Base-by-base conservation (phyloP, 2,329 filamentous ascomycete species). In the Cordyceps cicadae region DNA sequence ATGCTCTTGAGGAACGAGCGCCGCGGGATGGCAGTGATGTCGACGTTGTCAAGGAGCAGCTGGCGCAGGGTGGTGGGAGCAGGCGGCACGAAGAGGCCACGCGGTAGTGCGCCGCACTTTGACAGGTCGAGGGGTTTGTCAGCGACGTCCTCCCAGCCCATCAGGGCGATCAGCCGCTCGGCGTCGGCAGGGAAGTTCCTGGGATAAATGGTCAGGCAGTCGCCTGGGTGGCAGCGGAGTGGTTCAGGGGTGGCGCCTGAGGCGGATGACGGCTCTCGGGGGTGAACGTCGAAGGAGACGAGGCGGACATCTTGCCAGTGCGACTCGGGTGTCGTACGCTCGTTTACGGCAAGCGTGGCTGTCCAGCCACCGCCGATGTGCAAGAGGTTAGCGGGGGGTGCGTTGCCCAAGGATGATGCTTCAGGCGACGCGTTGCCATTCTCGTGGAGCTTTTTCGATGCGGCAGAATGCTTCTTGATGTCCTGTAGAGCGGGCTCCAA, bases 271-370 rank as follows among this genome's bases (percentile, higher is more conserved):
- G 17, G n/a, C 5, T n/a, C n/a, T 11, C n/a, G 43, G 41, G 39
- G 15, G 8, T 34, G 49, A 5, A 84, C 66, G 9, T 76, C 78
- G 15, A 97, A 78, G 1, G 78, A 81, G n/a, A 97, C 74, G 57
- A 89, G 83, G 0, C 94, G 88, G 50, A 97, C 93, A 75, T 99
- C 94, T 76, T 99, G 94, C 87, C 91, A 97, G 74, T 99, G 94
- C 1, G 78, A 77, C 1, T 72, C 54, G 0, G 92, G 86, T 0
- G 94, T 99, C 6, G 96, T 72, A 17, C 92, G 84, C 19, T 77
- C 72, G 69, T 96, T 96, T n/a, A 74, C 71, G 0, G 77, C 68
- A 0, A 99, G 70, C 0, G 73, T 81, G 9, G 87, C 88, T 0
- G 71, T 73, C 64, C 84, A 76, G 2, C 81, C 77, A 48, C 77